Base-by-base conservation (phyloP, 106 monocot genomes). In the Chionographis japonica region DNA sequence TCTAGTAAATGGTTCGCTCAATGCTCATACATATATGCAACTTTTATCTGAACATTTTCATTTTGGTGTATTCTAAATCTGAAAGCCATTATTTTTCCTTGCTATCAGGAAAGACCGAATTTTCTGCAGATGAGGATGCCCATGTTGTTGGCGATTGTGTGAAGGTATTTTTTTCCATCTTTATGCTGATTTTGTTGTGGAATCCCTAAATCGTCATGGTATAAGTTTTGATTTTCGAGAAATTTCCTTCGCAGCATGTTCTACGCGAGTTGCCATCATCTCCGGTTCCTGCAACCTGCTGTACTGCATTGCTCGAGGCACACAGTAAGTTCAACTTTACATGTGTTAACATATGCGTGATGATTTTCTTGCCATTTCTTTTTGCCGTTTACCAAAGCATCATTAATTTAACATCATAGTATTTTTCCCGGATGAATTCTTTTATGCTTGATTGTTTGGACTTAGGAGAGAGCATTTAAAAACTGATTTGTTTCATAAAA, bases 121-220 rank as follows among this genome's bases (percentile, higher is more conserved):
- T 97, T 60, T 14, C 78, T 50, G 64, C 86, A 60, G 89, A 97
- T 69, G 95, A 97, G 74, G 95, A 97, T 92, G 86, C 92, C 50
- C 95, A 97, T 87, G 81, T 97, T 66, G 81, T 97, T 79, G 95
- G 95, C 69, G 95, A 97, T 52, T 97, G 95, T 80, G 89, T 97
- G 36, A 97, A 97, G 86, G 95, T 92, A 71, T 12, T 20, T 65
- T 46, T 38, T 56, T 49, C 41, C 50, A 6, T 63, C 0, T 10
- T 58, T 52, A 15, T n/a, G 40, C 54, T 63, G 55, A 51, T 54
- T 54, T 4, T 54, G 1, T n/a, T 14, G 9, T 41, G 40, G 40
- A 14, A 19, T 51, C 9, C 7, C 4, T 12, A 19, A 18, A 35
- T 40, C 10, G 9, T 56, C 15, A 20, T 74, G 65, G 41, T 50